Evolutionary conservation across 2,329 filamentous ascomycete genomes (phyloP).

Genomic region (Penicillium sp.): DNA sequence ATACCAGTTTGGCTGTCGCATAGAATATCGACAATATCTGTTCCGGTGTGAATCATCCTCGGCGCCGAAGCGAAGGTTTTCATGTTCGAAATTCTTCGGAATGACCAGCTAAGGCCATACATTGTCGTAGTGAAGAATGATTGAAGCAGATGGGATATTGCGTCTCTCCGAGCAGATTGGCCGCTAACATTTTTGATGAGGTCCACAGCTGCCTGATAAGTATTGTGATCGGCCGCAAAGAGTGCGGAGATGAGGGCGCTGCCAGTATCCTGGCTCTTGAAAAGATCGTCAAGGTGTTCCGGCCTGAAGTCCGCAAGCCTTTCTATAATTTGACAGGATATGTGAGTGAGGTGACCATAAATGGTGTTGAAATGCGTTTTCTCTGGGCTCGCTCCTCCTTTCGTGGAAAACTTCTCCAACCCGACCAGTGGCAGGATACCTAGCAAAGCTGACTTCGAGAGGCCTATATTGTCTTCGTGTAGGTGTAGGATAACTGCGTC

Average conservation of each 20-base stretch:
- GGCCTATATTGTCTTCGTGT: conserved; percentile 66
- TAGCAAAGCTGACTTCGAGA: conserved; percentile 76
- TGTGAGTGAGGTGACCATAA: conserved; percentile 65
- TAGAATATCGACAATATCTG: conserved; percentile 66
- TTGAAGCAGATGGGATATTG: conserved; percentile 64
- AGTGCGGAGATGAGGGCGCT: conserved; percentile 78
- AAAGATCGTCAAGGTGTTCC: conserved; percentile 71
- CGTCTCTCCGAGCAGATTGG: conserved; percentile 66
- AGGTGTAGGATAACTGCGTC: conserved; percentile 73
- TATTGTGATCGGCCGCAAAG: conserved; percentile 77
- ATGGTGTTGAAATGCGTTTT: conserved; percentile 79
- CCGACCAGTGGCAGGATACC: conserved; percentile 73
- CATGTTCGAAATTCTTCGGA: conserved; percentile 60
- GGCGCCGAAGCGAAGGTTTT: conserved; percentile 65
- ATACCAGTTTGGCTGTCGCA: conserved; percentile 68
- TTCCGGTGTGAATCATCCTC: conserved; percentile 64
- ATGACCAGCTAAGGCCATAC: conserved; percentile 60
- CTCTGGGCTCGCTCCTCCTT: conserved; percentile 50
- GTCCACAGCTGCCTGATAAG: conserved; percentile 79
- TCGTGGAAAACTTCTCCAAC: conserved; percentile 72
- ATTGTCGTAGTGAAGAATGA: conserved; percentile 62
- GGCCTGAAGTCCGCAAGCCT: conserved; percentile 77
- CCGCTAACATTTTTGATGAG: conserved; percentile 82
- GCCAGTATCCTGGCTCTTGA: conserved; percentile 69
- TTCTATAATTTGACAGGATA: conserved; percentile 76